phyloP scores from a whole-genome alignment of 495 filamentous ascomycete species.

The Mycothermus thermophilus region DNA sequence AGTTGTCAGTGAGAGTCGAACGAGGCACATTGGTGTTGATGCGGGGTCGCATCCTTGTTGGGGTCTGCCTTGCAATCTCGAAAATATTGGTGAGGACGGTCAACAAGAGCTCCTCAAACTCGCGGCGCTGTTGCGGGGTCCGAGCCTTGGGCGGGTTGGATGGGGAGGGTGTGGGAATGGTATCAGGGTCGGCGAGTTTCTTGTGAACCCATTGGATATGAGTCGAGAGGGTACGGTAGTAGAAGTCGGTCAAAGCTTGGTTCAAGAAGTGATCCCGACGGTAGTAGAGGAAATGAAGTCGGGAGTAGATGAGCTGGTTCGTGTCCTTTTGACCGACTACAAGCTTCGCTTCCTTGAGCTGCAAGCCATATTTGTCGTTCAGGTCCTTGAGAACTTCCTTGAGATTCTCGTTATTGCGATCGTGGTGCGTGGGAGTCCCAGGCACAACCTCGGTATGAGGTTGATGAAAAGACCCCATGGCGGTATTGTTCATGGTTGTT shows the following conservation, averaged over 20 bases:
- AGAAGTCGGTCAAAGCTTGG: slow-evolving; percentile 7
- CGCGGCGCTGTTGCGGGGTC: slow-evolving; percentile 3
- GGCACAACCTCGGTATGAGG: too few relatives aligned
- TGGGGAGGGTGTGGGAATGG: slow-evolving; percentile 4
- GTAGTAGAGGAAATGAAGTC: slow-evolving; percentile 11
- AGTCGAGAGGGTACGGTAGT: slow-evolving; percentile 6
- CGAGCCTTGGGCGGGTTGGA: slow-evolving; percentile 5
- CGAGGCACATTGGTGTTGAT: too few relatives aligned
- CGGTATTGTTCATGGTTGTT: too few relatives aligned
- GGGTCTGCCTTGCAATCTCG: slow-evolving; percentile 1
- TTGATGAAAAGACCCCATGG: too few relatives aligned
- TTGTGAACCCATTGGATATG: slow-evolving; percentile 14
- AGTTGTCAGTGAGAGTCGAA: too few relatives aligned
- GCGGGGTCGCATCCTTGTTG: too few relatives aligned
- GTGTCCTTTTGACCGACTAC: too few relatives aligned
- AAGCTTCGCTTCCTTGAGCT: too few relatives aligned
- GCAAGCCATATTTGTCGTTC: slow-evolving; percentile 16
- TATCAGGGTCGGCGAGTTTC: slow-evolving; percentile 3
- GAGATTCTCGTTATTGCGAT: slow-evolving; percentile 3
- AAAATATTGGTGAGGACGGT: slow-evolving; percentile 8
- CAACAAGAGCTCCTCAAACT: too few relatives aligned
- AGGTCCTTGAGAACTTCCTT: slow-evolving; percentile 6
- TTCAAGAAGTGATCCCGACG: slow-evolving; percentile 5
- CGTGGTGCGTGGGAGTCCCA: slow-evolving; percentile 11
- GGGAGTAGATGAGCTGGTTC: slow-evolving; percentile 7